These are phyloP conservation scores for Fusarium annulatum DNA, from an alignment of 2,329 filamentous ascomycete genomes.

Conservation along the genomic window DNA sequence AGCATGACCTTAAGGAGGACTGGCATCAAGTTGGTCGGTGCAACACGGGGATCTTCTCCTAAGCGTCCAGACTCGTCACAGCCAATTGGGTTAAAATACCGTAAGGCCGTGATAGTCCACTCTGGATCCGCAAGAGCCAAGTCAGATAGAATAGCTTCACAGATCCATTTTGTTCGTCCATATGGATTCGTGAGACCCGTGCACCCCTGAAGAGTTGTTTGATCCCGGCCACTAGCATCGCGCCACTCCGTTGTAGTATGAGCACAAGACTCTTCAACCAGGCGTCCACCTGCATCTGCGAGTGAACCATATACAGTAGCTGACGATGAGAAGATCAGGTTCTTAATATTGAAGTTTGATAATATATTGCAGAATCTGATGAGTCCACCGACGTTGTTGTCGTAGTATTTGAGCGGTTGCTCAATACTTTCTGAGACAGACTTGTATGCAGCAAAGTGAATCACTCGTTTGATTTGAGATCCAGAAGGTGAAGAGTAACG, in stretches of 20 bases:
- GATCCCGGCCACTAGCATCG: not conserved
- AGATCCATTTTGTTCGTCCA: constrained; percentile 74
- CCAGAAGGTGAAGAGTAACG: not conserved
- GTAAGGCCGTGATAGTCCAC: constrained; percentile 71
- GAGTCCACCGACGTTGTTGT: constrained; percentile 74
- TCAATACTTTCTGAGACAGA: constrained; percentile 72
- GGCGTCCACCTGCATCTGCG: constrained; percentile 55
- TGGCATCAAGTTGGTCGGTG: constrained; percentile 5
- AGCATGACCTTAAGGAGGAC: constrained; percentile 59
- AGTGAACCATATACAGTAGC: constrained; percentile 73
- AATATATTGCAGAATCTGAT: constrained; percentile 62
- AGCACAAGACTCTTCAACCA: constrained; percentile 41
- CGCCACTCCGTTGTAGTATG: constrained; percentile 59
- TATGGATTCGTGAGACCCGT: constrained; percentile 55
- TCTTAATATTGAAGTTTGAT: constrained; percentile 61
- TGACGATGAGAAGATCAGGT: constrained; percentile 75
- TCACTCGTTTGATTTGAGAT: constrained; percentile 57
- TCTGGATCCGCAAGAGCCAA: constrained; percentile 68
- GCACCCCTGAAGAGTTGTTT: not conserved
- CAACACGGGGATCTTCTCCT: constrained; percentile 67
- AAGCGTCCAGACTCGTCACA: constrained; percentile 72
- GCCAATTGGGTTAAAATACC: constrained; percentile 76
- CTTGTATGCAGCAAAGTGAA: constrained; percentile 77
- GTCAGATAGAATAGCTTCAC: constrained; percentile 73
- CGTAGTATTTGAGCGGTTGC: constrained; percentile 71